These are phyloP conservation scores for Annona squamosa DNA, from an alignment of 164 flowering plant genomes.

Conservation along the genomic window DNA sequence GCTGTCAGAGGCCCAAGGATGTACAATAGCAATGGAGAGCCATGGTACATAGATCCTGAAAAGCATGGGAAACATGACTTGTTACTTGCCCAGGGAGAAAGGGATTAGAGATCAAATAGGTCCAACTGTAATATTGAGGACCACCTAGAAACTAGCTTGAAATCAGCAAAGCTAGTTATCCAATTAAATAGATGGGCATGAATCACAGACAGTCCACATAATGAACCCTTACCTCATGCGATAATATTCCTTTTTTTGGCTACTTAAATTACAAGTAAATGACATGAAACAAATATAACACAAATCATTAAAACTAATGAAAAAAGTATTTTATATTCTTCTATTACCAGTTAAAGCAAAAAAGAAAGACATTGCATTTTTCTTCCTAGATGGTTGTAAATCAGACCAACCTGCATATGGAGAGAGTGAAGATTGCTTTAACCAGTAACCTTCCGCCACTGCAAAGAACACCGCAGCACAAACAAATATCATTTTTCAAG, in stretches of 20 bases:
- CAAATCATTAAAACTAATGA: too few species aligned
- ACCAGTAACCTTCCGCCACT: conserved; percentile 99
- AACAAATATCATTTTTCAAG: background rate
- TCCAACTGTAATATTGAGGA: background rate
- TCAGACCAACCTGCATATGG: conserved; percentile 78
- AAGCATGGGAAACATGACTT: background rate
- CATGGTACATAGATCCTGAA: conserved; percentile 96
- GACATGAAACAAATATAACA: too few species aligned
- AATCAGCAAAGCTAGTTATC: background rate
- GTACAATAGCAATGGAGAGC: conserved; percentile 76
- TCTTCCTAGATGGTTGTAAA: background rate
- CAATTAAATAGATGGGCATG: too few species aligned
- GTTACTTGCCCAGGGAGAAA: conserved; percentile 3
- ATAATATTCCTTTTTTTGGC: too few species aligned
- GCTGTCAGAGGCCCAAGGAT: conserved; percentile 83
- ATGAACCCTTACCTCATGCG: too few species aligned
- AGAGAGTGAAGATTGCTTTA: conserved; percentile 84
- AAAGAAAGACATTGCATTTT: background rate
- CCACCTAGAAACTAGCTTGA: background rate
- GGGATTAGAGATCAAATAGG: background rate
- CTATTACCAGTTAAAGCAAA: too few species aligned
- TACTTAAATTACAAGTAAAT: too few species aligned
- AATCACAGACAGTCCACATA: too few species aligned
- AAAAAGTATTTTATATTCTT: too few species aligned
- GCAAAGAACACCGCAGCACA: conserved; percentile 9